Base-by-base conservation (phyloP, 305 asterid species). In the Solanum hybrid region DNA sequence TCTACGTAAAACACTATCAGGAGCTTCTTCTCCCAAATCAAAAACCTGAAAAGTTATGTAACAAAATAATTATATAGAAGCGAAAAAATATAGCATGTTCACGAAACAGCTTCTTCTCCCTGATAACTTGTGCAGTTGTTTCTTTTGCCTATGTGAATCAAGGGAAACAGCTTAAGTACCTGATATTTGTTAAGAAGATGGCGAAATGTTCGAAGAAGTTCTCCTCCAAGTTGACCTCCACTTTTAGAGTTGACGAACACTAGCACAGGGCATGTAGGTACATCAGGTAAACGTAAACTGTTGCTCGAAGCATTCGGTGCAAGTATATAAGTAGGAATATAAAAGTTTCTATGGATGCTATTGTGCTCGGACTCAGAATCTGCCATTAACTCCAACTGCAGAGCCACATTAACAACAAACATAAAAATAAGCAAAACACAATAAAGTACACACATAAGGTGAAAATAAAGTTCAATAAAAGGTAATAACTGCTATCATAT, bases 141-240 rank as follows among this genome's bases (percentile, higher is more conserved):
- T 26, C 69, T 40, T 81, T 81, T 5, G 73, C 4, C 69, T 87
- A 9, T 26, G 27, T 45, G 19, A 42, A 40, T 15, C 37, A 12
- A 40, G 37, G 75, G 14, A 40, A 51, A 76, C 8, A 60, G 76
- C 34, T 9, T 60, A 87, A 89, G 51, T 86, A 95, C 98, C 99
- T 97, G 99, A 6, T 37, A 37, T 69, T 90, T 87, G 91, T 97
- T 95, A 73, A 97, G 93, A 87, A 96, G 91, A 86, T 95, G 91
- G 24, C 93, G 94, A 64, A 91, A 95, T 15, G 98, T 94, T 81
- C 91, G 3, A 38, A 97, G 97, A 91, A 97, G 98, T 90, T 95
- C 94, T 76, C 97, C 98, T 82, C 99, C 98, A 51, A 97, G 95
- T 92, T 97, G 98, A 88, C 99, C 98, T 78, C 98, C 98, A 91